Base-by-base conservation (phyloP, 495 filamentous ascomycete species). In the Penicillium roqueforti region DNA sequence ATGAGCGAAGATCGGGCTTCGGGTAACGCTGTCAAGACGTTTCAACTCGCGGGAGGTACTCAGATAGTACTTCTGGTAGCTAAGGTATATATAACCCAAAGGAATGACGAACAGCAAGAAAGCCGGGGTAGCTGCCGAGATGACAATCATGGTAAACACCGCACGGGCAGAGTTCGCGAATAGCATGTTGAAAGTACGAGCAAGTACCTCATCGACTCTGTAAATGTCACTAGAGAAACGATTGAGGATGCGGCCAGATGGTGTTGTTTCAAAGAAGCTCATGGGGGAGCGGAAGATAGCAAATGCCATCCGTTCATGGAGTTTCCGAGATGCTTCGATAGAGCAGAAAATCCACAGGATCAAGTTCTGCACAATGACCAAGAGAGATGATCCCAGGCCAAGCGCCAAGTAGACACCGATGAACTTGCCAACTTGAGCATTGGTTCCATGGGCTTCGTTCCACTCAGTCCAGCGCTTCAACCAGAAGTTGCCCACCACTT, bases 271-370 rank as follows among this genome's bases (percentile, higher is more conserved):
- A 60, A 99, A 99, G 72, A 99, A 99, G 60, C 82, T 91, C 95
- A 99, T 99, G 22, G 95, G 95, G 14, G 91, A 93, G 64, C 93
- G 84, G 78, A 99, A 99, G 61, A 97, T 97, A 6, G 95, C 90
- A 60, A 87, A 91, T 39, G 95, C 95, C 95, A 99, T 99, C 53
- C 89, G 83, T 72, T 99, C 92, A 68, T 99, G 95, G 25, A 99
- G 80, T 71, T 97, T 97, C 18, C 92, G 83, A 36, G 91, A 96
- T 45, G 95, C 95, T 80, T 97, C 92, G 56, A 99, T 97, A 3
- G 95, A 96, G 72, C 95, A 99, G 74, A 97, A 97, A 57, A 99
- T 96, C 92, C 92, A 97, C 18, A 99, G 76, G 54, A 99, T 92
- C 51, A 99, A 75, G 25, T 92, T 96, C 72, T 99, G 95, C 32